Conservation (phyloP, 2,329 filamentous ascomycete species). For the Chaetomium strumarium region DNA sequence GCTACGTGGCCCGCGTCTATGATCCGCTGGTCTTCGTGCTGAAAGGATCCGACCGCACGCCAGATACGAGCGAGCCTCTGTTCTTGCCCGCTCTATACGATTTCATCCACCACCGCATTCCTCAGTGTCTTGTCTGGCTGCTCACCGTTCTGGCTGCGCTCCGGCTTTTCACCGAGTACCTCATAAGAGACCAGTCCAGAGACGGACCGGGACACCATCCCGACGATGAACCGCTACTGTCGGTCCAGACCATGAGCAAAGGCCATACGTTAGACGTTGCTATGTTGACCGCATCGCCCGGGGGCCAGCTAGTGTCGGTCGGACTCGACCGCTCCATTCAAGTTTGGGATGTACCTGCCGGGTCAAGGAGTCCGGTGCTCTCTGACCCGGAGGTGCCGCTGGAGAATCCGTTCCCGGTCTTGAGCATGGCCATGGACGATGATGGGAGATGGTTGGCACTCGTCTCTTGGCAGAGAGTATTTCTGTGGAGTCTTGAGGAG, state of each 20-base stretch:
- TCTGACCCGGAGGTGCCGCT: constrained; percentile 32
- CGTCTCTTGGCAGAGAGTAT: constrained; percentile 51
- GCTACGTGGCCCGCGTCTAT: constrained; percentile 68
- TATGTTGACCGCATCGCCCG: constrained; percentile 54
- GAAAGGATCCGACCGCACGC: constrained; percentile 60
- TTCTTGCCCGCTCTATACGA: constrained; percentile 59
- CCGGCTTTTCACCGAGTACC: constrained; percentile 65
- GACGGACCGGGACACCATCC: constrained; percentile 40
- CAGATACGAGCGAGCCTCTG: constrained; percentile 42
- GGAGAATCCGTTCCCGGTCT: constrained; percentile 50
- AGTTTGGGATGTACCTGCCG: constrained; percentile 56
- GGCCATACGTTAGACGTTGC: constrained; percentile 67
- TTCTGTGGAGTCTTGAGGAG: constrained; percentile 58
- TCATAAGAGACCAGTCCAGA: constrained; percentile 60
- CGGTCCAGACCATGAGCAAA: constrained; percentile 52
- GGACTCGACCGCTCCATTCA: constrained; percentile 64
- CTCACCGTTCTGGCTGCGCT: constrained; percentile 59
- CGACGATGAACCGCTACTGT: constrained; percentile 47
- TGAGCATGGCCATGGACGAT: constrained; percentile 59
- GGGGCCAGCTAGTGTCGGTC: constrained; percentile 62
- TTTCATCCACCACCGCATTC: constrained; percentile 55
- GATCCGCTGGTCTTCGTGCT: constrained; percentile 69
- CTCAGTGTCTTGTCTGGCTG: constrained; percentile 56
- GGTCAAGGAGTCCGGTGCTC: constrained; percentile 38
- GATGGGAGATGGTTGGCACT: constrained; percentile 61